Conservation (phyloP, 2,329 filamentous ascomycete genomes). For the Cercospora brassicicola region DNA sequence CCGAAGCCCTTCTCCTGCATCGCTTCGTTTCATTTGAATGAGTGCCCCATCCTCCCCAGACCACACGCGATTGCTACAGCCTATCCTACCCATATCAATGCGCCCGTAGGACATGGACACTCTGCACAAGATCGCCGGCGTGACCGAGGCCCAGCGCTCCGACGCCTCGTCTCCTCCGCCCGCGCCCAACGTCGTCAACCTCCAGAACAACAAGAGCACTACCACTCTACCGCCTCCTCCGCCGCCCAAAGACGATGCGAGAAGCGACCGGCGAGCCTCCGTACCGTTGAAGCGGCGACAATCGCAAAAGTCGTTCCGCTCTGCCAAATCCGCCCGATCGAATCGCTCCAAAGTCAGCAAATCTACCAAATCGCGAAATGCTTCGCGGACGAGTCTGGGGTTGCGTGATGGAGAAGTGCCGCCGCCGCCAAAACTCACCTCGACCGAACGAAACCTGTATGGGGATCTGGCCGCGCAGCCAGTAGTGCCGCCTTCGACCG, state of each 20-base stretch:
- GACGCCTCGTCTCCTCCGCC: constrained; percentile 26
- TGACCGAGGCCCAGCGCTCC: constrained; percentile 33
- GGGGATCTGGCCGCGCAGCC: constrained; percentile 12
- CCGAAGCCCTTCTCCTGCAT: neutral
- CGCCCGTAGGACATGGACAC: constrained; percentile 34
- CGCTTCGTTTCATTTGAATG: constrained; percentile 1
- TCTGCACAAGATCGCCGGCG: constrained; percentile 39
- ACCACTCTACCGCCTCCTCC: constrained; percentile 26
- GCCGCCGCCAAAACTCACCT: constrained; percentile 10
- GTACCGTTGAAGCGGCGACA: constrained; percentile 37
- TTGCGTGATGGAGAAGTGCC: constrained; percentile 14
- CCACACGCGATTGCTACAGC: constrained; percentile 10
- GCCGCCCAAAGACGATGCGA: constrained; percentile 20
- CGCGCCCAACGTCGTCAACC: constrained; percentile 14
- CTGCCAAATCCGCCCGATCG: constrained; percentile 11
- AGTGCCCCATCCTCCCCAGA: neutral
- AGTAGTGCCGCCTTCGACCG: neutral
- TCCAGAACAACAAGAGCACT: constrained; percentile 20
- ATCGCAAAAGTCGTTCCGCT: constrained; percentile 33
- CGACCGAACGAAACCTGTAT: constrained; percentile 6
- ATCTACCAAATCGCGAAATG: constrained; percentile 7
- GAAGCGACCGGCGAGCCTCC: constrained; percentile 30
- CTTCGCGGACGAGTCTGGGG: neutral
- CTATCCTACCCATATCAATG: constrained; percentile 6
- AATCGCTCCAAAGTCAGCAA: constrained; percentile 13